Evolutionary conservation across 805 yeast species (phyloP).

Genomic region (Candida odintsovae): DNA sequence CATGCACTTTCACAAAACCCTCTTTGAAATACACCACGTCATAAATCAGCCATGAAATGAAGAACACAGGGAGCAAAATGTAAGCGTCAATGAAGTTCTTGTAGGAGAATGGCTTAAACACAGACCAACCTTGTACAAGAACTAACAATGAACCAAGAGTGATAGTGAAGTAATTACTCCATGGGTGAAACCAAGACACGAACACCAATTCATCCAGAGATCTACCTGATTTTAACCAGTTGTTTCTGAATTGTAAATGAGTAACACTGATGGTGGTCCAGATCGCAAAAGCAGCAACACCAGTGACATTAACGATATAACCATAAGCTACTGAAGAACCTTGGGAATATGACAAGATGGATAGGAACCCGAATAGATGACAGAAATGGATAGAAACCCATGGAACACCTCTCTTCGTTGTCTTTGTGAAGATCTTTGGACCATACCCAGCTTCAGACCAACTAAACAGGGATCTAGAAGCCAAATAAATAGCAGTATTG

Average conservation of each 20-base stretch:
- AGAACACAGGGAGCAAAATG: conserved; percentile 54
- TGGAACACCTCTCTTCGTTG: conserved; percentile 60
- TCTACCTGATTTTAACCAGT: conserved; percentile 54
- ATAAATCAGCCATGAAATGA: conserved; percentile 36
- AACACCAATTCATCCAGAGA: conserved; percentile 63
- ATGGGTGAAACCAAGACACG: conserved; percentile 52
- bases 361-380: conserved; percentile 55
- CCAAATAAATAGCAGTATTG: conserved; percentile 64
- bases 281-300: conserved; percentile 67
- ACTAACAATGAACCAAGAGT: conserved; percentile 33
- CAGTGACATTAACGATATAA: conserved; percentile 69
- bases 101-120: conserved; percentile 43
- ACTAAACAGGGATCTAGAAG: conserved; percentile 60
- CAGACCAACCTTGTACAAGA: conserved; percentile 44
- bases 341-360: conserved; percentile 46
- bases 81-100: conserved; percentile 54
- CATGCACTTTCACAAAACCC: conserved; percentile 32
- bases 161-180: conserved; percentile 33
- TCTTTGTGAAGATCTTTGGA: conserved; percentile 46
- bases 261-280: conserved; percentile 61
- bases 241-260: conserved; percentile 64
- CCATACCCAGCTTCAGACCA: conserved; percentile 59
- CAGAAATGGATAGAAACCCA: conserved; percentile 52
- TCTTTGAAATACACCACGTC: conserved; percentile 35
- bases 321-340: conserved; percentile 55